Evolutionary conservation across 2,329 filamentous ascomycete genomes (phyloP), one percentile per base, ranked within the genome.

Genomic region (Pyrenophora graminea): DNA sequence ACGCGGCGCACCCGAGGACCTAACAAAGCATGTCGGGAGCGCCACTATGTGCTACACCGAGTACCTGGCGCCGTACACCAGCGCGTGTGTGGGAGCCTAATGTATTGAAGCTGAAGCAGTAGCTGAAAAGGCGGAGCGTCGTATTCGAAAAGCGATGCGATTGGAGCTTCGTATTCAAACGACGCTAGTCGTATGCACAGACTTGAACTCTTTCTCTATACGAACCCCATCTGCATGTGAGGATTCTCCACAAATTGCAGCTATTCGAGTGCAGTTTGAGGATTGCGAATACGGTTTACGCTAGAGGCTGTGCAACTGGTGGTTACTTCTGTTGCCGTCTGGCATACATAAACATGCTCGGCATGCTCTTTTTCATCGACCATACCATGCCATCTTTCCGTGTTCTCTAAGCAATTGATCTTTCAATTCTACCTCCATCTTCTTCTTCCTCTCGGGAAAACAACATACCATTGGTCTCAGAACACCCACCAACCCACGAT

Each of bases 171-270:
- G 48, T 51, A 51, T 46, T 17, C 4, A 18, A 4, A 4, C 21
- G 4, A 40, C 42, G 42, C 48, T 40, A 40, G 21, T 36, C 48
- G 48, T 51, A 40, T 51, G 48, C 48, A 51, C 48, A 10, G 37
- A 37, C 17, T 9, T 2, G 5, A 17, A 13, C 25, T n/a, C 32
- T 27, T 32, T 51, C 38, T 37, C 25, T 46, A 27, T 27, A 12
- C 6, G 12, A 34, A 32, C 6, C 8, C 6, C 6, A 5, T 25
- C 23, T 25, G 23, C 23, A 25, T 21, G 19, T 21, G 23, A 6
- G 8, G 23, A 25, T 25, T 25, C 23, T 25, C 23, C 23, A 25
- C 2, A 25, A 7, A 25, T 7, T 5, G 23, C 23, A 25, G 31
- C 7, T 36, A 31, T 40, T 17, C 37, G 18, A 4, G 31, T 50